Percentiles rank a stretch among this genome's conserved stretches.
Conservation (phyloP, 2,329 filamentous ascomycete genomes). For the Monosporascus sp. region DNA sequence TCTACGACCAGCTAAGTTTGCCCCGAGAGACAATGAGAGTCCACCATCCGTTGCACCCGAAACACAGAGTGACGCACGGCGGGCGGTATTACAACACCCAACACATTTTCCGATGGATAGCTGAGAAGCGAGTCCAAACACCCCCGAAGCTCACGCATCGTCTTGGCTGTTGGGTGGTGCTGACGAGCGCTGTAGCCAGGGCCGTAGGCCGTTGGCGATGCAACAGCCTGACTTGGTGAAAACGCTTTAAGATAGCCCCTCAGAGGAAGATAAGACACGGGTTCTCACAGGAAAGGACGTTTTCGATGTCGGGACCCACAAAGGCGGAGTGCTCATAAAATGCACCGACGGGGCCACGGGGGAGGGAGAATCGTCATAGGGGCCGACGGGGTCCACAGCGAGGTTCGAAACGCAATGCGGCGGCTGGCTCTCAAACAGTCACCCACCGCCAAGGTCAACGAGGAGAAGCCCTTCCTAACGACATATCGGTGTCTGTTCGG, state of each 20-base stretch:
- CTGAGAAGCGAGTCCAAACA: too few relatives aligned
- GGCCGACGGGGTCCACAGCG: slow-evolving; percentile 13
- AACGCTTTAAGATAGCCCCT: slow-evolving; percentile 8
- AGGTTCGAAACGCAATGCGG: slow-evolving; percentile 8
- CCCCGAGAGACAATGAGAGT: not conserved
- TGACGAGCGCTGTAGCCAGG: slow-evolving; percentile 3
- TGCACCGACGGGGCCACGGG: slow-evolving; percentile 12
- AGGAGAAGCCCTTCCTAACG: slow-evolving; percentile 7
- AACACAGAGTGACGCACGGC: too few relatives aligned
- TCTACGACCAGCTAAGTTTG: not conserved
- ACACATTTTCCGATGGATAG: too few relatives aligned
- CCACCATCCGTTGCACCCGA: not conserved
- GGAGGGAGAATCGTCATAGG: slow-evolving; percentile 13
- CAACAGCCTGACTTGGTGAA: slow-evolving; percentile 8
- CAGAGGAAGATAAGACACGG: slow-evolving; percentile 3
- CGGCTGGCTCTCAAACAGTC: slow-evolving; percentile 4
- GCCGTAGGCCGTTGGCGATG: slow-evolving; percentile 2
- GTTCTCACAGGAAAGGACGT: slow-evolving; percentile 13
- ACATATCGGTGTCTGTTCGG: slow-evolving; percentile 9
- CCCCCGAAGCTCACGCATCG: too few relatives aligned
- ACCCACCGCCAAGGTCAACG: slow-evolving; percentile 2
- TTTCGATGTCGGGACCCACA: slow-evolving; percentile 2
- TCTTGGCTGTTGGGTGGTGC: too few relatives aligned
- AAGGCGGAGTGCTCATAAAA: slow-evolving; percentile 6
- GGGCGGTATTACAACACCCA: too few relatives aligned